A percentile compares a stretch with the other conserved stretches of the same genome.
Conservation (phyloP, 2,329 filamentous ascomycete genomes). For the Monilinia fructicola region DNA sequence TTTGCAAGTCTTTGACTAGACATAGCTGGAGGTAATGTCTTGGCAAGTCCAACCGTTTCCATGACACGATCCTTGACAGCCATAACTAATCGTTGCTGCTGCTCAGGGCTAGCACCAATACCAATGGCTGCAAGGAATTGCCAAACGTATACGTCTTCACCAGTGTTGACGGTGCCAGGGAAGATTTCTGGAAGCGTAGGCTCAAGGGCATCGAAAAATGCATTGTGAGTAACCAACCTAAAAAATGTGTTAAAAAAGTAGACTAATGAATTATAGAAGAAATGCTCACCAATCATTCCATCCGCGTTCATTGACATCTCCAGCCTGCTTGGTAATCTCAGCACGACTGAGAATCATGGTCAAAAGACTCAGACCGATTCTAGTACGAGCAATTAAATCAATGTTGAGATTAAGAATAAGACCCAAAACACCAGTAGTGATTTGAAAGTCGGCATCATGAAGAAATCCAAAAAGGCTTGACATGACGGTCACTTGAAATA, state of each 20-base stretch:
- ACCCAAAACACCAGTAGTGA: conserved; percentile 86
- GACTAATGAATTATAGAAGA: neutral
- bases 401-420: conserved; percentile 81
- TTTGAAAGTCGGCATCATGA: conserved; percentile 84
- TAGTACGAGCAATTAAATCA: conserved; percentile 78
- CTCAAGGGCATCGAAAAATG: conserved; percentile 84
- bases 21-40: conserved; percentile 86
- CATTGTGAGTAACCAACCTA: conserved; percentile 76
- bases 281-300: conserved; percentile 73
- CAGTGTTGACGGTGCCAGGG: conserved; percentile 83
- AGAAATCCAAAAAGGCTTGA: conserved; percentile 86
- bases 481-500: conserved; percentile 87
- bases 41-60: conserved; percentile 86
- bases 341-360: conserved; percentile 94
- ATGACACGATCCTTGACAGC: conserved; percentile 98
- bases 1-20: conserved; percentile 79
- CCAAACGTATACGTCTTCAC: conserved; percentile 96
- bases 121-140: conserved; percentile 95
- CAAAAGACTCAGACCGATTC: conserved; percentile 83
- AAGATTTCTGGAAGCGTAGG: conserved; percentile 82
- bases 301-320: conserved; percentile 66
- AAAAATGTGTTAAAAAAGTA: conserved; percentile 42
- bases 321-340: conserved; percentile 85
- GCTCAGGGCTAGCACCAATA: conserved; percentile 87
- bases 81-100: conserved; percentile 90